phyloP scores from a whole-genome alignment of 768 basidiomycete genomes.

The Heimioporus sp. region DNA sequence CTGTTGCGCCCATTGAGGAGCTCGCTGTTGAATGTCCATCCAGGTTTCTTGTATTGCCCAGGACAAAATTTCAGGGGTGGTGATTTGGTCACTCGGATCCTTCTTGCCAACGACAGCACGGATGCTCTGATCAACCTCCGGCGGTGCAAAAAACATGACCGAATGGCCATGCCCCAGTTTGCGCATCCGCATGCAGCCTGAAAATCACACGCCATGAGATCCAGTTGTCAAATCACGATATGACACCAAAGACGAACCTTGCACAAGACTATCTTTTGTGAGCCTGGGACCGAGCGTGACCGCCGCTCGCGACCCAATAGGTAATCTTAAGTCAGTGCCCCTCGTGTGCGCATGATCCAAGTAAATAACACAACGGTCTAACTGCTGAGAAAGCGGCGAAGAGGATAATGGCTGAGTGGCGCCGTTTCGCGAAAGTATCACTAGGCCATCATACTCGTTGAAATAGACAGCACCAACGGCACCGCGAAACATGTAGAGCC shows the following conservation, averaged over 20 bases:
- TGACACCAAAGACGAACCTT: constrained; percentile 33
- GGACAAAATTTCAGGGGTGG: constrained; percentile 32
- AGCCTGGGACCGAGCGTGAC: constrained; percentile 50
- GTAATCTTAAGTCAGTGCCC: constrained; percentile 51
- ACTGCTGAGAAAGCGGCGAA: constrained; percentile 40
- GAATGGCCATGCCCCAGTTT: constrained; percentile 44
- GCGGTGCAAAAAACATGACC: constrained; percentile 42
- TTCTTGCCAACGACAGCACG: constrained; percentile 21
- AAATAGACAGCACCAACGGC: constrained; percentile 41
- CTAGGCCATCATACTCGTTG: constrained; percentile 35
- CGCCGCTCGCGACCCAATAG: constrained; percentile 37
- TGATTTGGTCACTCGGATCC: background rate
- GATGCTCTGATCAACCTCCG: constrained; percentile 37
- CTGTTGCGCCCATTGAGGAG: constrained; percentile 41
- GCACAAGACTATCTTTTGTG: constrained; percentile 46
- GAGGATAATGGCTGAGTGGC: constrained; percentile 32
- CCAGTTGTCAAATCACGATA: background rate
- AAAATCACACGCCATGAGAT: constrained; percentile 10
- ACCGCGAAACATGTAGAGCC: constrained; percentile 15
- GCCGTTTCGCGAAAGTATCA: constrained; percentile 34
- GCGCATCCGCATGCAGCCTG: constrained; percentile 51
- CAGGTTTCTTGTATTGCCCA: constrained; percentile 48
- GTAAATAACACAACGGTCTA: constrained; percentile 43
- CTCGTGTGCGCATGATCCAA: constrained; percentile 38
- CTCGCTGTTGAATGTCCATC: constrained; percentile 34